phyloP scores from a whole-genome alignment of 306 rosid genomes.

The Gynostemma pentaphyllum region DNA sequence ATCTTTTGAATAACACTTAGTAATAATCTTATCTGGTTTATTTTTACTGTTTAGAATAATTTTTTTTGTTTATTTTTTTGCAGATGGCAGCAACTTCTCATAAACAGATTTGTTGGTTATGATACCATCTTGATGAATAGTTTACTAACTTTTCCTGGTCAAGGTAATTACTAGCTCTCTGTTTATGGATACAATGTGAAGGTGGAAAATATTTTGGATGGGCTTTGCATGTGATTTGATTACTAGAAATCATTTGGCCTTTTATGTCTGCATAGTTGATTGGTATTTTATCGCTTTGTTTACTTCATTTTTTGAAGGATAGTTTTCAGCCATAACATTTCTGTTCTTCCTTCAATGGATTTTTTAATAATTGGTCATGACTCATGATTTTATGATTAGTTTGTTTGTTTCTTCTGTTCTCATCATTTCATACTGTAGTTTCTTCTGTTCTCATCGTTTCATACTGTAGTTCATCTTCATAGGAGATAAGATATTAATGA shows the following conservation, averaged over 20 bases:
- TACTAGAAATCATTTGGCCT: neutral
- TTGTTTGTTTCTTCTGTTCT: neutral
- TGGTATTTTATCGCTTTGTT: neutral
- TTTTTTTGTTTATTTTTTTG: no score
- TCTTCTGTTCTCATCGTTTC: no score
- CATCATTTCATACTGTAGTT: no score
- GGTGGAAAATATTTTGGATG: neutral
- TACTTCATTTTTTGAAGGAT: neutral
- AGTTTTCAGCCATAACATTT: neutral
- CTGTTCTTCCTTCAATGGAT: neutral
- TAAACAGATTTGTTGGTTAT: constrained; percentile 94
- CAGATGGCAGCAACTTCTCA: constrained; percentile 98
- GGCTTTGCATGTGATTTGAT: neutral
- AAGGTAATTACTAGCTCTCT: constrained; percentile 39
- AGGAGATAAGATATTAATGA: neutral
- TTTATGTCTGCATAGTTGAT: neutral
- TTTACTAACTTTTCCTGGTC: constrained; percentile 84
- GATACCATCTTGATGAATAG: constrained; percentile 98
- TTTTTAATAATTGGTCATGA: neutral
- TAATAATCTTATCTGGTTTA: no score
- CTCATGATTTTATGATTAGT: neutral
- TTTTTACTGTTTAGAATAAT: no score
- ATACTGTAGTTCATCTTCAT: neutral
- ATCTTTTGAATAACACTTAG: no score
- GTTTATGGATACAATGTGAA: neutral